Evolutionary conservation across 768 basidiomycete species (phyloP).

Genomic region (Kondoa malvinella): DNA sequence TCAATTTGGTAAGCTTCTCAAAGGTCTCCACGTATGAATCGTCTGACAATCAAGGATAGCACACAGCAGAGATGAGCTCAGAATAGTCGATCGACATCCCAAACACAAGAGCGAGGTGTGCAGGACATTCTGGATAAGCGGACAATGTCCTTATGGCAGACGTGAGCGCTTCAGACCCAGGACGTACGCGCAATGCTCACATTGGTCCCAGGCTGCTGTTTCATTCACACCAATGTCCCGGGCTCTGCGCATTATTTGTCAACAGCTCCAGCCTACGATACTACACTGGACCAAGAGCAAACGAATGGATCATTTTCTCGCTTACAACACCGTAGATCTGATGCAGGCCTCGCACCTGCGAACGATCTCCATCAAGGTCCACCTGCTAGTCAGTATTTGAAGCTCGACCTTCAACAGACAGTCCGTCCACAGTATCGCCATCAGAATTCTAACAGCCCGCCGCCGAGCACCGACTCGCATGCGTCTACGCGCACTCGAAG

Average conservation of each 20-base stretch:
- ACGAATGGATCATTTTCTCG: not conserved
- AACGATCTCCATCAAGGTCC: not conserved
- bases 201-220: not conserved
- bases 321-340: not conserved
- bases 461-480: too few species aligned
- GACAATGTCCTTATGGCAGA: not conserved
- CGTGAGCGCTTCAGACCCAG: not conserved
- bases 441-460: too few species aligned
- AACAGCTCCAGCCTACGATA: not conserved
- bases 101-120: constrained; percentile 6
- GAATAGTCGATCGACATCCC: not conserved
- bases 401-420: not conserved
- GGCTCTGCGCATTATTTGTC: not conserved
- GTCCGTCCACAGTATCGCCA: too few species aligned
- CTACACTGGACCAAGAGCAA: not conserved
- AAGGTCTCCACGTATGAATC: too few species aligned
- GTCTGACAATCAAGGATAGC: too few species aligned
- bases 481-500: too few species aligned
- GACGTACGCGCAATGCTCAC: not conserved
- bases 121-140: constrained; percentile 2
- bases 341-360: not conserved
- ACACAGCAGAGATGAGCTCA: not conserved
- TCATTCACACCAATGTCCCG: constrained; percentile 5
- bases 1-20: constrained; percentile 1
- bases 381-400: not conserved